These are phyloP conservation scores for Pseudopediastrum boryanum DNA, from an alignment of 139 green algal genomes.

Conservation along the genomic window DNA sequence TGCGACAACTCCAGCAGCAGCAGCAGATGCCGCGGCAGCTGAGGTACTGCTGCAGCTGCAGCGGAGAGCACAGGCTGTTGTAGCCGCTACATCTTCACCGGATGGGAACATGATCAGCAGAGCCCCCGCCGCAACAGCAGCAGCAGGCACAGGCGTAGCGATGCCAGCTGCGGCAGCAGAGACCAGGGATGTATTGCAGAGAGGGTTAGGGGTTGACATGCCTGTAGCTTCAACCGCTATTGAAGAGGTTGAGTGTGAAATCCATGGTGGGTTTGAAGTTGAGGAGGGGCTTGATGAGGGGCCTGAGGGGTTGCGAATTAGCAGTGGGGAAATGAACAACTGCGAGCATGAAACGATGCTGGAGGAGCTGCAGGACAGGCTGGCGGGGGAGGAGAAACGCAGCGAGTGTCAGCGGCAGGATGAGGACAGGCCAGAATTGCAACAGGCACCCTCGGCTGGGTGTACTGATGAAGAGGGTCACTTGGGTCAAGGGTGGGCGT, in stretches of 20 bases:
- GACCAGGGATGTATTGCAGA: too few species aligned
- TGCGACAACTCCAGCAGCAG: background rate
- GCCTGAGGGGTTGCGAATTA: background rate
- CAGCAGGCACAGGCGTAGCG: background rate
- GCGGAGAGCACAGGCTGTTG: background rate
- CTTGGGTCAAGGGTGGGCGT: background rate
- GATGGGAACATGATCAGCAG: background rate
- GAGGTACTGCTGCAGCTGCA: background rate
- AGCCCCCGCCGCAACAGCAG: background rate
- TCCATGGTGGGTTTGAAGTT: background rate
- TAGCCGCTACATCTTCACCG: background rate
- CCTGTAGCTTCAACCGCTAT: too few species aligned
- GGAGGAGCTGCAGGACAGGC: background rate
- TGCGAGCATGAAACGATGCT: background rate
- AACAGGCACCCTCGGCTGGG: background rate
- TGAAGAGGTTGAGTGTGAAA: background rate
- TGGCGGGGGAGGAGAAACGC: too few species aligned
- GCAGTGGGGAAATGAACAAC: constrained; percentile 7
- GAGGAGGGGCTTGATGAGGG: constrained; percentile 3
- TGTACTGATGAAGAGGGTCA: background rate
- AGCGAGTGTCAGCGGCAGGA: too few species aligned
- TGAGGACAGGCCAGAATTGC: too few species aligned
- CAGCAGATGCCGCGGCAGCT: background rate
- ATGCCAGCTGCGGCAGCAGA: too few species aligned
- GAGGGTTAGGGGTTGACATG: too few species aligned